Evolutionary conservation across 768 basidiomycete species (phyloP), one percentile per base, ranked within the genome.

Genomic region (Rhizopogon roseolus): DNA sequence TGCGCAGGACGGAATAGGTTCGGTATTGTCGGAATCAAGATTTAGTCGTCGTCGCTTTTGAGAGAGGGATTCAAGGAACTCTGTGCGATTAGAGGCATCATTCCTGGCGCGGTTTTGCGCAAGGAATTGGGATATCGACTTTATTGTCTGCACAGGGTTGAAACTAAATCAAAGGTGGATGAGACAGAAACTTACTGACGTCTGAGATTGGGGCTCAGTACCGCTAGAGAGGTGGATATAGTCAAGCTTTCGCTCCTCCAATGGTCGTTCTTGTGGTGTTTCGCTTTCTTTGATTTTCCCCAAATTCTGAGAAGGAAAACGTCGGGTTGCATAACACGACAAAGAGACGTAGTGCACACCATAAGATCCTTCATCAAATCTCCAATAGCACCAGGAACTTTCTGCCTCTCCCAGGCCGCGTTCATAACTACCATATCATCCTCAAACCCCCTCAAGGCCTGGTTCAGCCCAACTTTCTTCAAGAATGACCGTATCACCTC

Each of bases 41-140:
- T 68, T 65, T 6, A 78, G 59, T 25, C 73, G 73, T 45, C 70
- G 73, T 29, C 78, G 76, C 54, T 85, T 84, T 62, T 84, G 79
- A 2, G 77, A 72, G 5, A 81, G 70, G 6, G 81, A 79, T 41
- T 80, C 70, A 0, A 92, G 71, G 62, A 92, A 93, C 60, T 93
- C 90, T 7, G 78, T 71, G 27, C 85, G 82, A 61, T 93, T 93
- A 9, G 90, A 92, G 37, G 78, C 78, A 61, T 89, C 84, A 59
- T 88, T 90, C 41, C 82, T 81, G 1, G 84, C 81, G 6, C 87
- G 79, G 49, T 84, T 90, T 46, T 76, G 73, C 0, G 88, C 86
- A 1, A 93, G 78, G 53, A 92, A 86, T 41, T 72, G 65, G 2
- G 90, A 88, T 29, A 93, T 85, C 6, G 81, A 81, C 65, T 81